Conservation (phyloP, 1,139 yeast species). For the Insectozyma bohioensis region DNA sequence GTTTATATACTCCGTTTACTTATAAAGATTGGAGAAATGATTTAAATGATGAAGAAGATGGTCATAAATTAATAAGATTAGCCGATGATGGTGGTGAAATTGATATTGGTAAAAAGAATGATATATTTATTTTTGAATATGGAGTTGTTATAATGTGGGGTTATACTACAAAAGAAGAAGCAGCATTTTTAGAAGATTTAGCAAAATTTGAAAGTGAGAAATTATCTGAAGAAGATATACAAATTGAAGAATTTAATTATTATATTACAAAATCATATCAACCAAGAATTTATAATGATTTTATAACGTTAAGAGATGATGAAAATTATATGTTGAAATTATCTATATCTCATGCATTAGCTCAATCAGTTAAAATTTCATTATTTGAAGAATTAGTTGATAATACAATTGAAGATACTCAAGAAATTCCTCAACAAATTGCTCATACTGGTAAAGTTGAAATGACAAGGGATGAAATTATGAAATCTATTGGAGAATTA, state of each 20-base stretch:
- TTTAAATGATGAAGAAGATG: constrained; percentile 26
- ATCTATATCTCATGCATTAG: constrained; percentile 86
- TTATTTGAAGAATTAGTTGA: constrained; percentile 93
- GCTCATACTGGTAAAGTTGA: constrained; percentile 93
- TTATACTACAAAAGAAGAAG: constrained; percentile 78
- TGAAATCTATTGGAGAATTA: constrained; percentile 95
- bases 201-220: constrained; percentile 91
- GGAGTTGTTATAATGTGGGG: constrained; percentile 98
- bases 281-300: constrained; percentile 93
- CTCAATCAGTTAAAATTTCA: constrained; percentile 92
- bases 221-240: constrained; percentile 85
- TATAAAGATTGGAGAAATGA: constrained; percentile 75
- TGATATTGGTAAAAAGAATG: constrained; percentile 76
- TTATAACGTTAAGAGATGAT: constrained; percentile 88
- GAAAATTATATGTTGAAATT: constrained; percentile 86
- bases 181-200: constrained; percentile 75
- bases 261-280: constrained; percentile 91
- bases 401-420: constrained; percentile 94
- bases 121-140: constrained; percentile 85
- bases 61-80: constrained; percentile 57
- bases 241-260: constrained; percentile 90
- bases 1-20: constrained; percentile 86
- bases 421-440: constrained; percentile 93
- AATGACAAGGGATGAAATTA: constrained; percentile 90
- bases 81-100: constrained; percentile 97